Evolutionary conservation across 2,329 filamentous ascomycete species (phyloP).

Genomic region (Arthroderma uncinatum): DNA sequence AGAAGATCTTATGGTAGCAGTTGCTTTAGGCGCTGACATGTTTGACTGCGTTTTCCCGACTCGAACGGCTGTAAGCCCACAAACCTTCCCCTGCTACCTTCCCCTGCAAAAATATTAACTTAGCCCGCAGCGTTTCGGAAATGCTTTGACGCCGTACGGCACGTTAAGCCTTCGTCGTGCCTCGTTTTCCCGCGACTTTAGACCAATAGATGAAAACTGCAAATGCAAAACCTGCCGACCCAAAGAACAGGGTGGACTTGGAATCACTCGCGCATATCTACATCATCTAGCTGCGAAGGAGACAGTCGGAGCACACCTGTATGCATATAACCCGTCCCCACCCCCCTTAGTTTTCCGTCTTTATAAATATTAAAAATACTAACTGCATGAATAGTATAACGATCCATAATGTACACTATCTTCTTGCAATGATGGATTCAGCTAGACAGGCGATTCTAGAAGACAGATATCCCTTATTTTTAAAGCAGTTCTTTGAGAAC

Average conservation of each 20-base stretch:
- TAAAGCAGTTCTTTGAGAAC: constrained; percentile 65
- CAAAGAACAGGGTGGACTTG: constrained; percentile 56
- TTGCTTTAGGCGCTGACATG: constrained; percentile 95
- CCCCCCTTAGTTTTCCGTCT: not conserved
- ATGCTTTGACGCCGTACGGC: constrained; percentile 72
- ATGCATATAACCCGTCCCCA: constrained; percentile 16
- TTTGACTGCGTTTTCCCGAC: constrained; percentile 99
- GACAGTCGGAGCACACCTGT: constrained; percentile 72
- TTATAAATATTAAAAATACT: not conserved
- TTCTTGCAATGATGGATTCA: constrained; percentile 69
- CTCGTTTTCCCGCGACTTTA: constrained; percentile 66
- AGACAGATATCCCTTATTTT: constrained; percentile 66
- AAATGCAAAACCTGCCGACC: constrained; percentile 66
- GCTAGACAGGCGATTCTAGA: constrained; percentile 67
- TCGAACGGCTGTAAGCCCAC: constrained; percentile 56
- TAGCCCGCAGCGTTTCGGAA: constrained; percentile 61
- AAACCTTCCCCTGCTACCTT: not conserved
- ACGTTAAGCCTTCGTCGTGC: constrained; percentile 75
- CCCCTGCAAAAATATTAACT: not conserved
- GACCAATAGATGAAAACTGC: constrained; percentile 72
- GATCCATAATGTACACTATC: constrained; percentile 92
- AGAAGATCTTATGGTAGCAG: constrained; percentile 85
- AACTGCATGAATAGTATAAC: constrained; percentile 48
- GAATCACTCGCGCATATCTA: constrained; percentile 77
- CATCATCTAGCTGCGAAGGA: constrained; percentile 90